Evolutionary conservation across 352 stramenopile genomes (phyloP), one percentile per base, ranked within the genome.

Genomic region (Globisporangium lucens): DNA sequence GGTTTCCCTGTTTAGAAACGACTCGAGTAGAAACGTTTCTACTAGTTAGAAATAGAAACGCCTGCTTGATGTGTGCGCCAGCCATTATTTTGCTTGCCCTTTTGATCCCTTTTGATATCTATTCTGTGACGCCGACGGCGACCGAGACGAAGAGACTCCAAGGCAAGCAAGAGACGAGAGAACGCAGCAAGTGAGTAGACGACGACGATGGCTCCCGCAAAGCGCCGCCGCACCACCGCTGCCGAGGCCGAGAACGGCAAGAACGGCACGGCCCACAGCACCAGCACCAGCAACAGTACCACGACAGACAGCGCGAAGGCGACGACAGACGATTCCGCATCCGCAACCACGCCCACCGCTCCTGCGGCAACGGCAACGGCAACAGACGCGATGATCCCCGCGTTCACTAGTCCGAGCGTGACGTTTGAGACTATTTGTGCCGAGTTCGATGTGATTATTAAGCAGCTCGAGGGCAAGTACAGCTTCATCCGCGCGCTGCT

Each of bases 401-500:
- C 52, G 36, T 47, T 47, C 41, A 47, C 41, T 15, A n/a, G 15
- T 4, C 36, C 62, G 64, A 55, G 27, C 13, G 24, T 56, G 33
- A 60, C 56, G 56, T 56, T 69, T 17, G 64, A 64, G 8, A 29
- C 10, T 15, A 47, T 82, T 33, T 58, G 71, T 56, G 22, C 57
- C 33, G 77, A 84, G 66, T 69, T 75, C 63, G 60, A 61, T 17
- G 56, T 63, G 2, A 64, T 87, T 9, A 10, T 81, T 12, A 24
- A 65, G 47, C 61, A 70, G 41, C 68, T 87, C 58, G 38, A 79
- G 43, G 75, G 69, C 41, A 71, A 73, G 61, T 87, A 83, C 67
- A 67, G 67, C 61, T 93, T 88, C 61, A 61, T 93, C 33, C 80
- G 79, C 59, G 82, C 87, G 41, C 71, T 95, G 58, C 60, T 95